Evolutionary conservation across 2,329 filamentous ascomycete genomes (phyloP), one percentile per base, ranked within the genome.

Genomic region (Phoma herbarum): DNA sequence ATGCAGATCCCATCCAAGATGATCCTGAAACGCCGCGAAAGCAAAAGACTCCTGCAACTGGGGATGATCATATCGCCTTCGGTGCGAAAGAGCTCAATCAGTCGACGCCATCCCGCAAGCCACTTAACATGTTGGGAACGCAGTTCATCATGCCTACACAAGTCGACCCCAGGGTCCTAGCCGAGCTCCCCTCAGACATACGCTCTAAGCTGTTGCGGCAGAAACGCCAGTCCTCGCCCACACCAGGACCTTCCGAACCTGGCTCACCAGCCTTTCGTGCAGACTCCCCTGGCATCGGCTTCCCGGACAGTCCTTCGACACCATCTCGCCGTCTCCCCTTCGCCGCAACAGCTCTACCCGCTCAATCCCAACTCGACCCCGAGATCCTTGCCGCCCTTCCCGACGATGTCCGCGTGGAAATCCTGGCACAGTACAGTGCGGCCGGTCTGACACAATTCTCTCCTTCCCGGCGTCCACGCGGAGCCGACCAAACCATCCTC

Each of bases 141-240:
- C 95, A 99, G 70, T 99, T 99, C 70, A 86, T 98, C 45, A 83
- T 99, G 66, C 95, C 95, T 0, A 86, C 86, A 1, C 91, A 97
- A 65, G 85, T 91, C 2, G 95, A 99, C 72, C 88, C 90, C 0
- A 82, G 84, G n/a, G 89, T 97, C 0, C 78, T 98, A 3, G 90
- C 90, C 1, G 93, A 96, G 69, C 82, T 99, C 3, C 94, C 94
- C 0, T 83, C 82, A 29, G 92, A 96, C 72, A 97, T 98, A 62
- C 86, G 92, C 59, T 88, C 86, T 29, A 91, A 86, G 70, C 83
- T 98, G 10, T 82, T 90, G 16, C 67, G 71, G 11, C 72, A 75
- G 59, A 62, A 60, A 31, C 71, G 71, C 3, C 64, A 66, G 42
- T 65, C 69, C 2, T 73, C 73, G 22, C 69, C 74, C 2, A 71